A percentile compares a stretch with the other conserved stretches of the same genome.
phyloP scores from a whole-genome alignment of 1,284 basidiomycete genomes.

The Meripilus lineatus region DNA sequence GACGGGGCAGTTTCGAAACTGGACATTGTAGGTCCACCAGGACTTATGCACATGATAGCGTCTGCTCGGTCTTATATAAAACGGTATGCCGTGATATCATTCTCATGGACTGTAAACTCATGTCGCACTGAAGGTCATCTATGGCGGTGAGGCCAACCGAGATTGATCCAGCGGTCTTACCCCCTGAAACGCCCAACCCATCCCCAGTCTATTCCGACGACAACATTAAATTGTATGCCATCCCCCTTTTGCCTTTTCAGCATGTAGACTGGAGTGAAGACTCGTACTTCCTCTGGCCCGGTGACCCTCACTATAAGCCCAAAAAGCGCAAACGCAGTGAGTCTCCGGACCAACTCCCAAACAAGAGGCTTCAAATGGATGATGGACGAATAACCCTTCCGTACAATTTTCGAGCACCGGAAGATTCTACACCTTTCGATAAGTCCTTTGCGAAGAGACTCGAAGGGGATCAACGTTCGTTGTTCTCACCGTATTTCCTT shows the following conservation, averaged over 20 bases:
- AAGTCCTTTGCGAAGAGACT: too few species aligned
- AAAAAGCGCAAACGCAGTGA: slow-evolving; percentile 25
- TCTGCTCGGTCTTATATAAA: slow-evolving; percentile 62
- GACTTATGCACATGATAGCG: slow-evolving; percentile 66
- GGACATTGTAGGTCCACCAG: slow-evolving; percentile 68
- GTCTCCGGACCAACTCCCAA: slow-evolving; percentile 39
- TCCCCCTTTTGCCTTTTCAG: too few species aligned
- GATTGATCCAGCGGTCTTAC: slow-evolving; percentile 23
- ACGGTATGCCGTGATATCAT: slow-evolving; percentile 36
- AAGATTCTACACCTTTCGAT: too few species aligned
- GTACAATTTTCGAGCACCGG: background rate
- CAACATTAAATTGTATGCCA: slow-evolving; percentile 58
- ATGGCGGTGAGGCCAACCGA: slow-evolving; percentile 47
- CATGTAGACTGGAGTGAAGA: too few species aligned
- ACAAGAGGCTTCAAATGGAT: slow-evolving; percentile 8
- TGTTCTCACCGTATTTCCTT: slow-evolving; percentile 35
- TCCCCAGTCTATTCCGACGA: slow-evolving; percentile 54
- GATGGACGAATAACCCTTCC: background rate
- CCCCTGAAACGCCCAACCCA: slow-evolving; percentile 24
- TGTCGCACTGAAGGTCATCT: slow-evolving; percentile 34
- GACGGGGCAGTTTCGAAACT: slow-evolving; percentile 61
- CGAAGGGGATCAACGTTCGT: too few species aligned
- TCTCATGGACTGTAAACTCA: background rate
- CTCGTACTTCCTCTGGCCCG: too few species aligned
- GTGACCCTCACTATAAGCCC: too few species aligned